These are phyloP conservation scores for Penicillium odoratum DNA, from an alignment of 495 filamentous ascomycete genomes.

Conservation along the genomic window DNA sequence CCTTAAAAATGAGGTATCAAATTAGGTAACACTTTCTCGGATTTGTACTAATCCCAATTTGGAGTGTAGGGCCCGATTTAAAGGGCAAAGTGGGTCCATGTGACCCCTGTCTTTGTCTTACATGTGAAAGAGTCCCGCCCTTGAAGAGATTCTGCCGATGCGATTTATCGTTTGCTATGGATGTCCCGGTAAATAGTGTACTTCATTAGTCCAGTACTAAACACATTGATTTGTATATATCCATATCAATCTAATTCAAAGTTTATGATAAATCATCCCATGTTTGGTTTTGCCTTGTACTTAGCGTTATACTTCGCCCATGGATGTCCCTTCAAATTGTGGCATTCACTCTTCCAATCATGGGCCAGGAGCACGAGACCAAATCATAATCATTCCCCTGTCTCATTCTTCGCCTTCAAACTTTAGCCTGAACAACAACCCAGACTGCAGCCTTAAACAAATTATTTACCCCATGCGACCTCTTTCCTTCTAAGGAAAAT, in stretches of 20 bases:
- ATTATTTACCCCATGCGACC: slow-evolving; percentile 2
- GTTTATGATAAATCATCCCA: too few relatives aligned
- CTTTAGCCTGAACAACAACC: slow-evolving; percentile 6
- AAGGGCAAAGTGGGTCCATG: slow-evolving; percentile 5
- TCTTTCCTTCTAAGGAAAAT: slow-evolving; percentile 5
- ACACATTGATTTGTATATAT: not conserved
- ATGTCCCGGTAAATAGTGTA: too few relatives aligned
- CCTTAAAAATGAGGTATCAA: too few relatives aligned
- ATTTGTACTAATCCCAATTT: not conserved
- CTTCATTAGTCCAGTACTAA: too few relatives aligned
- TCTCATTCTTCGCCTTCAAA: slow-evolving; percentile 13
- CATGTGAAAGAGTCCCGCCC: slow-evolving; percentile 10
- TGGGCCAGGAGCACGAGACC: slow-evolving; percentile 43
- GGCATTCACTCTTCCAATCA: slow-evolving; percentile 33
- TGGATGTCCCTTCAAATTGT: not conserved
- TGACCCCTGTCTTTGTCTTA: slow-evolving; percentile 6
- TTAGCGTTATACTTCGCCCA: not conserved
- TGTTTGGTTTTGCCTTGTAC: not conserved
- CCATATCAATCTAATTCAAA: not conserved
- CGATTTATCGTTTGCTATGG: not conserved
- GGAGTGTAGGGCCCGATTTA: slow-evolving; percentile 17
- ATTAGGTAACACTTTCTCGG: not conserved
- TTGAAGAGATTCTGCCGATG: not conserved
- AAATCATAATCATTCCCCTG: slow-evolving; percentile 8
- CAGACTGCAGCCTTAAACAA: slow-evolving; percentile 1